Conservation (phyloP, 768 basidiomycete species). For the Coprinopsis sp. region DNA sequence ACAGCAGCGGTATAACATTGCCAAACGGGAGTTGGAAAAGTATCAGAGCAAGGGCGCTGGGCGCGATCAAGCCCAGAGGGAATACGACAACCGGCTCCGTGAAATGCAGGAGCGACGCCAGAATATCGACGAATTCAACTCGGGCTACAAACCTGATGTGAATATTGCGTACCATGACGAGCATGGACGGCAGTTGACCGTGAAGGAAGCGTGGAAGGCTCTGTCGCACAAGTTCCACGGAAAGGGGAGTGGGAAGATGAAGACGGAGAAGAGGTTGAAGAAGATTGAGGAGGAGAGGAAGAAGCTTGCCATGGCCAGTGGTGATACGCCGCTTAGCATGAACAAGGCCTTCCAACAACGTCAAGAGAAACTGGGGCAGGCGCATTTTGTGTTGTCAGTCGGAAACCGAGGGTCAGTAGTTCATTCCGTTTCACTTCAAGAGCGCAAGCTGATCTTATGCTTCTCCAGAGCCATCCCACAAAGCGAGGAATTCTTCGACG, state of each 20-base stretch:
- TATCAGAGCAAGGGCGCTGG: conserved; percentile 71
- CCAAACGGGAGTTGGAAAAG: conserved; percentile 77
- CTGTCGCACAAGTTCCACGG: conserved; percentile 98
- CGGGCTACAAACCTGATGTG: conserved; percentile 89
- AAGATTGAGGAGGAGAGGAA: conserved; percentile 98
- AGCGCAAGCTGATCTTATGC: conserved; percentile 10
- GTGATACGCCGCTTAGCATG: conserved; percentile 95
- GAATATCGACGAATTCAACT: conserved; percentile 76
- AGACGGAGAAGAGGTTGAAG: conserved; percentile 94
- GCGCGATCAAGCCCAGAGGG: conserved; percentile 90
- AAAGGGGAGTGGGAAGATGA: conserved; percentile 93
- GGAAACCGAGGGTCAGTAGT: conserved; percentile 81
- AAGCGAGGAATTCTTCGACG: conserved; percentile 72
- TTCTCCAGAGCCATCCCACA: conserved; percentile 76
- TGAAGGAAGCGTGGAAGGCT: conserved; percentile 98
- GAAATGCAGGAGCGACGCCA: conserved; percentile 90
- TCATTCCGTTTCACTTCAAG: background rate
- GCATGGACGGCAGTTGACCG: conserved; percentile 80
- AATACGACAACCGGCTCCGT: conserved; percentile 88
- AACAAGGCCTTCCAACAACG: conserved; percentile 88
- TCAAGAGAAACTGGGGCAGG: conserved; percentile 91
- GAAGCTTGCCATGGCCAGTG: conserved; percentile 87
- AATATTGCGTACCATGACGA: conserved; percentile 97
- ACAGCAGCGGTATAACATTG: conserved; percentile 69
- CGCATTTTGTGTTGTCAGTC: conserved; percentile 92